These are phyloP conservation scores for Leccinum pachyderme DNA, from an alignment of 1,284 basidiomycete genomes.

Conservation along the genomic window DNA sequence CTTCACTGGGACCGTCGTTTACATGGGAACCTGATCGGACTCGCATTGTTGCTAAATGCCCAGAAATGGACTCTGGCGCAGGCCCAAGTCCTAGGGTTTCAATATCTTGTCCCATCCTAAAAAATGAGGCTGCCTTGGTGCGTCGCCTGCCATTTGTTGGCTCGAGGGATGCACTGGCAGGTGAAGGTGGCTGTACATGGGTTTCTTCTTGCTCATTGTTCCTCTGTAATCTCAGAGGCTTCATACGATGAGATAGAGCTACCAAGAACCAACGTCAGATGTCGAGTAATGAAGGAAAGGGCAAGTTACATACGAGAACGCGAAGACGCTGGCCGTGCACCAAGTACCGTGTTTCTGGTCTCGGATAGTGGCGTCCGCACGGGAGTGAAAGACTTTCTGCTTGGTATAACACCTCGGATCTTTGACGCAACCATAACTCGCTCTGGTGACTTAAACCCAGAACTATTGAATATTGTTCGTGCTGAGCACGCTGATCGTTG, in stretches of 20 bases:
- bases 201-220: constrained; percentile 12
- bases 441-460: constrained; percentile 21
- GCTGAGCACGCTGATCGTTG: constrained; percentile 8
- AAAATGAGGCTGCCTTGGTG: constrained; percentile 8
- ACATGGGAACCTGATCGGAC: constrained; percentile 15
- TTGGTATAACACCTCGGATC: constrained; percentile 24
- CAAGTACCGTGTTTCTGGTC: constrained; percentile 31
- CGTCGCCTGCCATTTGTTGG: constrained; percentile 7
- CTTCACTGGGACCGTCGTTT: neutral
- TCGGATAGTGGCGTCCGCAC: constrained; percentile 41
- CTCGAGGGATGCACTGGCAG: constrained; percentile 1
- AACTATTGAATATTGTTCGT: constrained; percentile 6
- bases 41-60: constrained; percentile 26
- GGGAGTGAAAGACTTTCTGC: constrained; percentile 41
- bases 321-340: constrained; percentile 20
- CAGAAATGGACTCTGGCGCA: constrained; percentile 31
- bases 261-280: constrained; percentile 15
- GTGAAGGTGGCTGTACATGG: neutral
- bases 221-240: constrained; percentile 15
- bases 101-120: constrained; percentile 5
- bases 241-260: constrained; percentile 11
- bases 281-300: neutral
- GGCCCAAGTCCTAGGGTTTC: constrained; percentile 18
- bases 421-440: constrained; percentile 18
- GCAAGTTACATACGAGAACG: constrained; percentile 21